Evolutionary conservation across 129 eudicot genomes (phyloP), one percentile per base, ranked within the genome.

Genomic region (Arctium lappa): DNA sequence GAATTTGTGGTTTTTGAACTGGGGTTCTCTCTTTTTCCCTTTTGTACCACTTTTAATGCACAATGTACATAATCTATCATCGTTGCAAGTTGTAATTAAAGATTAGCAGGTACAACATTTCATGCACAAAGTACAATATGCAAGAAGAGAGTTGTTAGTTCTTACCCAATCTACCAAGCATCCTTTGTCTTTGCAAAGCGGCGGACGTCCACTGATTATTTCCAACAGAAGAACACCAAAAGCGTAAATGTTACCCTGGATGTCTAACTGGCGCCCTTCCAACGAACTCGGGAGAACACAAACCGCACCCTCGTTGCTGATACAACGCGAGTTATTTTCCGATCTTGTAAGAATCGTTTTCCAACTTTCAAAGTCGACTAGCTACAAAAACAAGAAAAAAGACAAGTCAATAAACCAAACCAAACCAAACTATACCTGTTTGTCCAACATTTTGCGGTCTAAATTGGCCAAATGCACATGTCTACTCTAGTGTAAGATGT

Each of bases 311-410:
- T 93, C 93, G 16, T 32, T 85, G 84, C 94, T 87, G 34, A 95
- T 88, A 68, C 89, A 84, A 1, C 93, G 85, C 2, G 97, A 88
- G 87, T 90, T 93, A 80, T 89, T 93, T 82, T 93, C 99, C 42
- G 98, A 96, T 88, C 99, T 88, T 39, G 97, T 91, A 73, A 90
- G 85, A 69, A 96, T 87, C 6, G 94, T 86, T 85, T 93, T 96
- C 99, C 99, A 96, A 75, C 99, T 89, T 75, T 96, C 99, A 84
- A 96, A 96, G 87, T 96, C 98, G 79, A 96, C 97, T 48, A 96
- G 91, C 99, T 96, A 88, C 84, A 89, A 63, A 11, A 78, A 65
- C 76, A 44, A 65, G 16, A 84, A 75, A 40, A 33, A 31, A 74
- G 6, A 82, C 65, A 78, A 78, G 66, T 56, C 34, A 50, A 77